These are phyloP conservation scores for Nicotiana sylvestris DNA, from an alignment of 257 asterid species.

Conservation along the genomic window DNA sequence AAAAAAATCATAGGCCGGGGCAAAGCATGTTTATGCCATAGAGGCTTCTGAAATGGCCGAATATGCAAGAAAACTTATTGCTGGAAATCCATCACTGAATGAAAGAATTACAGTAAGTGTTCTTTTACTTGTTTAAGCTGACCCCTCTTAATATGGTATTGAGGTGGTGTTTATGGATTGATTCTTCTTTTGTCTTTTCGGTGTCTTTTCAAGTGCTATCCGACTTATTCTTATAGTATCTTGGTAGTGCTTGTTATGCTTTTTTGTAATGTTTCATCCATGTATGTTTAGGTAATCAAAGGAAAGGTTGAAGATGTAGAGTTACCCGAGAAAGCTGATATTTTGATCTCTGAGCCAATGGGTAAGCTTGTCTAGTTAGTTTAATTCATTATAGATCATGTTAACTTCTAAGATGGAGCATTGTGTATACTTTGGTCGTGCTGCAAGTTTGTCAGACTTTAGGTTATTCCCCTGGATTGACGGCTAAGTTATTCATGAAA, in stretches of 20 bases:
- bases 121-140: constrained; percentile 8
- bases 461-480: not conserved
- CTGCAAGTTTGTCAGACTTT: not conserved
- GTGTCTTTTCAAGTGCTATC: not conserved
- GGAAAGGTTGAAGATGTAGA: constrained; percentile 97
- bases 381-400: not conserved
- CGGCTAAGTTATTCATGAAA: not conserved
- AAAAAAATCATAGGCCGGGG: constrained; percentile 69
- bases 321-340: constrained; percentile 92
- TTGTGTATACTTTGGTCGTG: not conserved
- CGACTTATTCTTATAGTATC: not conserved
- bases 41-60: constrained; percentile 99
- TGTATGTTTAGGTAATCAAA: constrained; percentile 64
- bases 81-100: constrained; percentile 76
- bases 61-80: constrained; percentile 80
- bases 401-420: not conserved
- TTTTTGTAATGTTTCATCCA: constrained; percentile 10
- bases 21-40: constrained; percentile 96
- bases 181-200: not conserved
- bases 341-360: constrained; percentile 98
- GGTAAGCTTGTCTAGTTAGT: constrained; percentile 41
- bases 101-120: constrained; percentile 75
- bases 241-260: not conserved
- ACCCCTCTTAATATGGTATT: not conserved
- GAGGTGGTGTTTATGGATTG: not conserved